A percentile compares a stretch with the other conserved stretches of the same genome.
Conservation (phyloP, 208 protist species). For the Crithidia fasciculata region DNA sequence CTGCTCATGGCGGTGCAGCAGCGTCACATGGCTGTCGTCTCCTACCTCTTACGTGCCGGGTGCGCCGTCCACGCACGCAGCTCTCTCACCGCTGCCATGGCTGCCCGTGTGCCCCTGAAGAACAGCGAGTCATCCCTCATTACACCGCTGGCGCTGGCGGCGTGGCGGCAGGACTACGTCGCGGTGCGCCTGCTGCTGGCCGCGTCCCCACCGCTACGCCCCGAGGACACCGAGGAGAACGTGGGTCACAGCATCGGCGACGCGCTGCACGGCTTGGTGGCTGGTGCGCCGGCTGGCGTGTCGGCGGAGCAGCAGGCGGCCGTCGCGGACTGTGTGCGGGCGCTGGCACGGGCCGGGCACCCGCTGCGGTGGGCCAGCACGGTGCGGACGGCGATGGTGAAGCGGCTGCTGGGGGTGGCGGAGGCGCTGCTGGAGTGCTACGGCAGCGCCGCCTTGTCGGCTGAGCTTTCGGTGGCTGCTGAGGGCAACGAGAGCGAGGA, state of each 20-base stretch:
- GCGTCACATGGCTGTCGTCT: slow-evolving; percentile 42
- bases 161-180: slow-evolving; percentile 53
- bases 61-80: slow-evolving; percentile 36
- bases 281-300: slow-evolving; percentile 23
- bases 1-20: slow-evolving; percentile 49
- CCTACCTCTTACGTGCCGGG: slow-evolving; percentile 56
- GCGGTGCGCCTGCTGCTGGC: slow-evolving; percentile 52
- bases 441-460: slow-evolving; percentile 45
- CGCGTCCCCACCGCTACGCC: slow-evolving; percentile 33
- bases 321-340: slow-evolving; percentile 44
- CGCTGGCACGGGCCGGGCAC: slow-evolving; percentile 61
- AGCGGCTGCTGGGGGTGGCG: slow-evolving; percentile 46
- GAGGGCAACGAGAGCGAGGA: background rate
- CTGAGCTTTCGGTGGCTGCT: slow-evolving; percentile 41
- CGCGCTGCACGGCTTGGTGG: slow-evolving; percentile 56
- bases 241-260: slow-evolving; percentile 40
- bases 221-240: slow-evolving; percentile 30
- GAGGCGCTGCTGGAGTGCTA: slow-evolving; percentile 66
- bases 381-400: slow-evolving; percentile 47
- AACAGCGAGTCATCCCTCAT: slow-evolving; percentile 34
- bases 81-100: slow-evolving; percentile 23
- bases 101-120: slow-evolving; percentile 23
- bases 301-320: slow-evolving; percentile 32
- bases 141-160: slow-evolving; percentile 68
- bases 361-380: slow-evolving; percentile 51